A percentile compares a stretch with the other conserved stretches of the same genome.
Conservation (phyloP, 164 flowering plant genomes). For the Magnolia officinalis region DNA sequence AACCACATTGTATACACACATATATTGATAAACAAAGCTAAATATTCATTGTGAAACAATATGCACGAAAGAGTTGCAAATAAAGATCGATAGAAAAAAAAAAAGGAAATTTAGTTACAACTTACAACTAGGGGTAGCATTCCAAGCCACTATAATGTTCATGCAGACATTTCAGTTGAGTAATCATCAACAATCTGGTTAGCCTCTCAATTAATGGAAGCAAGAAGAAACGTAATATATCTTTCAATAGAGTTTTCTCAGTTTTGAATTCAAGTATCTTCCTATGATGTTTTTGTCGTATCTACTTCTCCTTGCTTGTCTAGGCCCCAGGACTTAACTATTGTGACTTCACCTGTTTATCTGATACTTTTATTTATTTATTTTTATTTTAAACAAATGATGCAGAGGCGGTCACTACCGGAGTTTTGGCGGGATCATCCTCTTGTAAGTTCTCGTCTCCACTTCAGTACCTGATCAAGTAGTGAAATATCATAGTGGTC, state of each 20-base stretch:
- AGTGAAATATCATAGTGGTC: not conserved
- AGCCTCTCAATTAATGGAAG: not conserved
- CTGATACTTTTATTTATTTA: no score
- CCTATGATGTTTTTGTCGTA: no score
- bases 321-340: not conserved
- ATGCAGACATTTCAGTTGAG: not conserved
- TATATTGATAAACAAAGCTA: not conserved
- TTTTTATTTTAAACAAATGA: not conserved
- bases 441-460: constrained; percentile 52
- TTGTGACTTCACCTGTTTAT: not conserved
- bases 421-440: constrained; percentile 95
- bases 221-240: not conserved
- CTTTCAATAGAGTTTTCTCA: not conserved
- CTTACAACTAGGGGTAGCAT: no score
- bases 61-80: not conserved
- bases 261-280: not conserved
- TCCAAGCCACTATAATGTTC: not conserved
- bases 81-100: no score
- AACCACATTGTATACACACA: not conserved
- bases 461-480: not conserved
- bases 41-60: not conserved
- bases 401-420: constrained; percentile 90
- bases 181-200: not conserved
- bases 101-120: not conserved
- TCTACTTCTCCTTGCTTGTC: not conserved